Evolutionary conservation across 202 grass and related monocot species (phyloP), one percentile per base, ranked within the genome.

Genomic region (Digitaria exilis): DNA sequence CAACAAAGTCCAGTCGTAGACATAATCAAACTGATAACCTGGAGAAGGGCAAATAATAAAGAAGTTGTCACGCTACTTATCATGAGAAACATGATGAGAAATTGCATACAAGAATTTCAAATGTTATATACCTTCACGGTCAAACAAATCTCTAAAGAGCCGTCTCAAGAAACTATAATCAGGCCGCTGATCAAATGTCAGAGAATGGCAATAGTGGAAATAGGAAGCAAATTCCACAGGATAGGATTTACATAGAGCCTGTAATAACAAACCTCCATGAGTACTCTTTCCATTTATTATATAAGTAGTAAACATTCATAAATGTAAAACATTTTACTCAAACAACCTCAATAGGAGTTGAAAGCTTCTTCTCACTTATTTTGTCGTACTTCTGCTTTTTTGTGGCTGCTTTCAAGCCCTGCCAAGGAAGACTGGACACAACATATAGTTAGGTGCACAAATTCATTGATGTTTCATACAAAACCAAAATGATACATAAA

Each of bases 381-480:
- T 91, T 94, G n/a, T 91, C 92, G 75, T 91, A 89, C 65, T 94
- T 94, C 51, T 87, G 87, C 77, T 91, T 91, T 69, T 94, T 91
- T 77, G 92, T 91, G 43, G 87, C 84, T 73, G 84, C 89, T 89
- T 91, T 91, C 29, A 94, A 84, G 45, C 89, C 92, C 74, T 91
- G 92, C 92, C 92, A 94, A 77, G 92, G 92, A 86, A 94, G 92
- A 85, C 92, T 94, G 80, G 10, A 87, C 10, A n/a, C n/a, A 87
- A 62, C 14, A 79, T 19, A 89, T 68, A 51, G 42, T 54, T 77
- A 77, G 28, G 80, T 76, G 79, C 12, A 83, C 29, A 9, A 65
- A 50, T 46, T 2, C 18, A 29, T 18, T 66, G 35, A 71, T 43
- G 28, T 43, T 45, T 24, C 25, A 73, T 52, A 64, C n/a, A 65